Evolutionary conservation across 1,284 basidiomycete species (phyloP).

Genomic region (Kalmanozyma brasiliensis): DNA sequence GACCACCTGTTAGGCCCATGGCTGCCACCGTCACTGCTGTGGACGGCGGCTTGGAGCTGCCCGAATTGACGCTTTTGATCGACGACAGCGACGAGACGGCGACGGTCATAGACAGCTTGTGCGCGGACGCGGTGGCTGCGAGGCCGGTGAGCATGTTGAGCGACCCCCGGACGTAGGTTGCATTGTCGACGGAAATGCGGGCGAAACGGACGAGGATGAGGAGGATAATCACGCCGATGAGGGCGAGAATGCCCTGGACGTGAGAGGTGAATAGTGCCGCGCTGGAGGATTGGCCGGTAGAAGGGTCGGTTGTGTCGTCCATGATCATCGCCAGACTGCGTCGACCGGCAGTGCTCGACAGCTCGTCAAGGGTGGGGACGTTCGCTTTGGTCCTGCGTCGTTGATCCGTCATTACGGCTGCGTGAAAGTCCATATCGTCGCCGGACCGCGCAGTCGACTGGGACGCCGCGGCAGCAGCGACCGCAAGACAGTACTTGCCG

Average conservation of each 20-base stretch:
- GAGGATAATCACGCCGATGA: slow-evolving; percentile 42
- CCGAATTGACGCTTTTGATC: slow-evolving; percentile 7
- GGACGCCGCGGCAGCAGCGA: slow-evolving; percentile 20
- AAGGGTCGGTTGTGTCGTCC: slow-evolving; percentile 21
- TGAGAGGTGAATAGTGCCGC: slow-evolving; percentile 33
- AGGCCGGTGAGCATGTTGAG: slow-evolving; percentile 51
- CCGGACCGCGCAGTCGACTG: background rate
- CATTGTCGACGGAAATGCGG: slow-evolving; percentile 30
- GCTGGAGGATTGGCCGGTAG: slow-evolving; percentile 3
- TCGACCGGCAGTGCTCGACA: slow-evolving; percentile 27
- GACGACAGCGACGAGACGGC: slow-evolving; percentile 35
- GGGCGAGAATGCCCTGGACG: slow-evolving; percentile 40
- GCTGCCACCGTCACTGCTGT: slow-evolving; percentile 31
- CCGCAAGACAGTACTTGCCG: slow-evolving; percentile 36
- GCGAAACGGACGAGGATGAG: slow-evolving; percentile 40
- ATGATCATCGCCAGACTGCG: slow-evolving; percentile 43
- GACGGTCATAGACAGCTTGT: slow-evolving; percentile 49
- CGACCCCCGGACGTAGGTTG: slow-evolving; percentile 40
- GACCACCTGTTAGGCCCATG: slow-evolving; percentile 21
- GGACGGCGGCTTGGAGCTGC: slow-evolving; percentile 15
- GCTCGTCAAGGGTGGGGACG: slow-evolving; percentile 19
- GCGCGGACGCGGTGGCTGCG: slow-evolving; percentile 35
- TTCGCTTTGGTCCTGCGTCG: background rate
- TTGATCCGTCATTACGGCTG: slow-evolving; percentile 15
- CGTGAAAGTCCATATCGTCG: slow-evolving; percentile 11